Evolutionary conservation across 75 land plant species (phyloP), one percentile per base, ranked within the genome.

Genomic region (Cupressus sempervirens): DNA sequence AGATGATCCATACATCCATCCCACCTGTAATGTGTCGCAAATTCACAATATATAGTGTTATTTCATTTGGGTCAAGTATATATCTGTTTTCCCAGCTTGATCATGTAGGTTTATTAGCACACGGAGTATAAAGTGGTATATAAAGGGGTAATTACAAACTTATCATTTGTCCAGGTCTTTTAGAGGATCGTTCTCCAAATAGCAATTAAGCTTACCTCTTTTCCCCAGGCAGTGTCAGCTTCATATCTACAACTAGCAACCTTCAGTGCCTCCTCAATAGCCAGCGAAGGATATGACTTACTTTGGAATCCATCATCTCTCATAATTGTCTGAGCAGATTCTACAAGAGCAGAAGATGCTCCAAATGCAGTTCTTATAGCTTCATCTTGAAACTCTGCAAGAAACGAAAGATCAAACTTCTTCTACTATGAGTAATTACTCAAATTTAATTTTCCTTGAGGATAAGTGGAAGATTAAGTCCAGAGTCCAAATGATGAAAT

Each of bases 1-100:
- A 14, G 87, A 84, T 0, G 90, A 85, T 68, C 93, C 93, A 70
- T 92, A 90, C 26, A 67, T 41, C 88, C 88, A 90, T 7, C 93
- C 91, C 48, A 92, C 38, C 93, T 92, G 88, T 34, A 85, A 80
- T 43, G 45, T 43, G 45, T 43, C 45, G 5, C 45, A 43, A 43
- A 43, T 43, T 43, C 45, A 43, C 45, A 43, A 43, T 43, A 43
- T 1, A 43, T 5, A 43, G 45, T 43, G 45, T 43, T 43, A 5
- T 43, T 2, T 43, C 45, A 43, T 38, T 38, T 38, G 40, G 2
- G 40, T 38, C 40, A 38, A 38, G 40, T 38, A 38, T 38, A 1
- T 38, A 38, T 38, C 40, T 38, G 2, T 43, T 43, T 43, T 43
- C 5, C 45, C 5, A 43, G 45, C 45, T 43, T 43, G 45, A 43